Evolutionary conservation across 2,329 filamentous ascomycete species (phyloP), one percentile per base, ranked within the genome.

Genomic region (Exophiala aquamarina): DNA sequence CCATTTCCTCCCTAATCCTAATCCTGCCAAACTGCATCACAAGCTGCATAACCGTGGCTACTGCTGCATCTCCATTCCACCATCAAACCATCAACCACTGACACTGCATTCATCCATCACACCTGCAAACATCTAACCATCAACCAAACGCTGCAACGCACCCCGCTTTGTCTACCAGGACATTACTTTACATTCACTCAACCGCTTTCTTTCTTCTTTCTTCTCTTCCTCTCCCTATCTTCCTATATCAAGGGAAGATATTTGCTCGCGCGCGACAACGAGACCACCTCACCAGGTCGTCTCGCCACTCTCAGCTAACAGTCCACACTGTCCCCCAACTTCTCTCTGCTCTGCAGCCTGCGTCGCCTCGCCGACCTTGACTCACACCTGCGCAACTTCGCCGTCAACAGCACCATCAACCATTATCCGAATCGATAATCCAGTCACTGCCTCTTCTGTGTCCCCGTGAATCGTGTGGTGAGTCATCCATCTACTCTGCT

Each of bases 171-270:
- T 50, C 49, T 52, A 52, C 50, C 44, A 52, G 44, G 47, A 49
- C 23, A 44, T 13, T 37, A 42, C 45, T 45, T 49, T 49, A 37
- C 32, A 48, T 52, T 47, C 40, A 17, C 31, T 17, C 18, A 4
- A n/a, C n/a, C n/a, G 15, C 37, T 44, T 48, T 36, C 46, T 48
- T 36, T 44, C 32, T 21, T 43, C 39, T 36, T 44, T 31, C 41
- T 40, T 57, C 45, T 44, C 47, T 41, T 39, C 41, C 38, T 41
- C 29, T 37, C 49, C 34, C 41, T 35, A 50, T 53, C 55, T 52
- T 55, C 57, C 52, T 54, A 54, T 14, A 46, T 47, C 39, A 49
- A 56, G 49, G 56, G 56, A 58, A 59, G 56, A 57, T 59, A 55
- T 51, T n/a, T 47, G 37, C 44, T 44, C 29, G 31, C 40, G 29